Conservation (phyloP, 345 rosid genomes). For the Eucalyptus paniculata region DNA sequence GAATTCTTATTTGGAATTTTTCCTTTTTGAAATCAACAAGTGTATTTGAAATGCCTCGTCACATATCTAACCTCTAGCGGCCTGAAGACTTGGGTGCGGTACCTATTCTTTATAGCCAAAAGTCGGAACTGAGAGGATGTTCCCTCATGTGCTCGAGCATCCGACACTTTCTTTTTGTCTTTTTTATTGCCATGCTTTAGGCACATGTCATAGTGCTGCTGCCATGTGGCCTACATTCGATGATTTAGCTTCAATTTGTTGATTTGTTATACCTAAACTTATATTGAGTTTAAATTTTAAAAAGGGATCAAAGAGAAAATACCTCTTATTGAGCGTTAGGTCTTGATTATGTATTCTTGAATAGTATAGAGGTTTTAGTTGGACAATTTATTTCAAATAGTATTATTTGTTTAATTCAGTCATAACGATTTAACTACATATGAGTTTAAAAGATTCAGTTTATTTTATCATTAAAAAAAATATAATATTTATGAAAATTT, state of each 20-base stretch:
- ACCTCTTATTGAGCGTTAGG: background rate
- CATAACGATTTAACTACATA: accelerated
- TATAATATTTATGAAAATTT: background rate
- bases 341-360: background rate
- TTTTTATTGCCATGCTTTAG: background rate
- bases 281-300: background rate
- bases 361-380: background rate
- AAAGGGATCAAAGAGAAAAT: background rate
- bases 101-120: too few relatives aligned
- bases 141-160: background rate
- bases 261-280: background rate
- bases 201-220: background rate
- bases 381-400: background rate
- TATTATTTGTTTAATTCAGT: too few relatives aligned
- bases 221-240: background rate
- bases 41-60: too few relatives aligned
- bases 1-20: too few relatives aligned
- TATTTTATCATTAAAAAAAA: too few relatives aligned
- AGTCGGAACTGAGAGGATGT: background rate
- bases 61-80: too few relatives aligned
- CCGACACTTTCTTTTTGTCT: too few relatives aligned
- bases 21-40: too few relatives aligned
- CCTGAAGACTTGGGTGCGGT: background rate
- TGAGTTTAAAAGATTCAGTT: background rate
- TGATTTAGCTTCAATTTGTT: background rate